Evolutionary conservation across 768 basidiomycete genomes (phyloP).

Genomic region (Hortiboletus campestris): DNA sequence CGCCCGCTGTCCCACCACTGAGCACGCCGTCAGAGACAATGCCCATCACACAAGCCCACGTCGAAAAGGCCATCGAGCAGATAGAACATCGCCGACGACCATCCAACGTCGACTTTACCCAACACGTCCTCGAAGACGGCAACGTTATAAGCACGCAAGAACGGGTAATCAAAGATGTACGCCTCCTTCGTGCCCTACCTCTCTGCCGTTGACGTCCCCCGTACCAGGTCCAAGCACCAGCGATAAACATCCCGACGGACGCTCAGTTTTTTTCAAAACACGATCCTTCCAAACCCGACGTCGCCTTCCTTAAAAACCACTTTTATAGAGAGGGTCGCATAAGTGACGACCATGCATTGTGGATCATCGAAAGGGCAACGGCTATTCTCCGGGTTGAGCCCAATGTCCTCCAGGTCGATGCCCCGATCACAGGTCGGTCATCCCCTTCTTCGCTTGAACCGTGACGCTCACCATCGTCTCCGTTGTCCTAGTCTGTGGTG

Average conservation of each 20-base stretch:
- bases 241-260: slow-evolving; percentile 87
- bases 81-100: slow-evolving; percentile 44
- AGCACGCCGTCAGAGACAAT: slow-evolving; percentile 20
- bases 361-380: slow-evolving; percentile 86
- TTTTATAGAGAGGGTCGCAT: slow-evolving; percentile 95
- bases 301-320: slow-evolving; percentile 97
- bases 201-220: slow-evolving; percentile 5
- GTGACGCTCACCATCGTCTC: slow-evolving; percentile 4
- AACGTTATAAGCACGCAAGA: slow-evolving; percentile 89
- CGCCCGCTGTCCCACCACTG: neutral
- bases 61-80: slow-evolving; percentile 36
- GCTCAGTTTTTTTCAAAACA: slow-evolving; percentile 88
- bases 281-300: slow-evolving; percentile 88
- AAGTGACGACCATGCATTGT: slow-evolving; percentile 93
- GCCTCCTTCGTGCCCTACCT: slow-evolving; percentile 16
- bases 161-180: slow-evolving; percentile 92
- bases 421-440: slow-evolving; percentile 86
- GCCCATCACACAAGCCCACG: slow-evolving; percentile 36
- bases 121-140: slow-evolving; percentile 91
- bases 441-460: neutral
- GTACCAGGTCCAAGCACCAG: slow-evolving; percentile 91
- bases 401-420: slow-evolving; percentile 92
- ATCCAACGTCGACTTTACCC: slow-evolving; percentile 83
- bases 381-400: slow-evolving; percentile 81
- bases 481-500: slow-evolving; percentile 96